These are phyloP conservation scores for Claviceps sp. DNA, from an alignment of 2,329 filamentous ascomycete species.

Conservation along the genomic window DNA sequence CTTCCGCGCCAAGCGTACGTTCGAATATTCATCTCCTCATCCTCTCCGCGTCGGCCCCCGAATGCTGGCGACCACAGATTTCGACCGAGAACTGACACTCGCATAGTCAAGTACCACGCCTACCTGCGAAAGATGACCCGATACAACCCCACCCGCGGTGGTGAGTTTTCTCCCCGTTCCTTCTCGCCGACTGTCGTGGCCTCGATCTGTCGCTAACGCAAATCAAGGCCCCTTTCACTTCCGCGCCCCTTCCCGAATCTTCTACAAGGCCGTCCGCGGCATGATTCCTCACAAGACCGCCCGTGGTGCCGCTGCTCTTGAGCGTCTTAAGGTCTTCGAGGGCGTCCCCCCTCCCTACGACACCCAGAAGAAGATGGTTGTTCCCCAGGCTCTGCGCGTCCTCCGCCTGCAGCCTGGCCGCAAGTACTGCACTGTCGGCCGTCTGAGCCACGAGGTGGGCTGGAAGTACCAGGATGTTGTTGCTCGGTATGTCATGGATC, in stretches of 20 bases:
- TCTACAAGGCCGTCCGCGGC: slow-evolving; percentile 99
- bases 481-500: slow-evolving; percentile 55
- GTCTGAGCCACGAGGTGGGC: slow-evolving; percentile 96
- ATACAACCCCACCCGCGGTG: slow-evolving; percentile 98
- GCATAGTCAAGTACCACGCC: slow-evolving; percentile 97
- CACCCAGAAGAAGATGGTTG: slow-evolving; percentile 99
- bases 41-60: neutral
- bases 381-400: slow-evolving; percentile 93
- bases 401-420: slow-evolving; percentile 95
- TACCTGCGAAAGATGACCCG: slow-evolving; percentile 99
- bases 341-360: slow-evolving; percentile 97
- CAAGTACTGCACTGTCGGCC: slow-evolving; percentile 99
- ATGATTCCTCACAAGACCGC: slow-evolving; percentile 99
- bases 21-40: neutral
- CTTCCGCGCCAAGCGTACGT: slow-evolving; percentile 99
- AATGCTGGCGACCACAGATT: neutral
- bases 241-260: slow-evolving; percentile 97
- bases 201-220: slow-evolving; percentile 16
- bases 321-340: slow-evolving; percentile 99
- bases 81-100: slow-evolving; percentile 30
- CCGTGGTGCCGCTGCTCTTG: slow-evolving; percentile 88
- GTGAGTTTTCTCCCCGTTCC: slow-evolving; percentile 38
- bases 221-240: slow-evolving; percentile 91
- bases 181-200: slow-evolving; percentile 9
- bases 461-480: slow-evolving; percentile 99